Percentiles rank a stretch among this genome's conserved stretches.
These are phyloP conservation scores for Penicillium sclerotigenum DNA, from an alignment of 2,329 filamentous ascomycete genomes.

Conservation along the genomic window DNA sequence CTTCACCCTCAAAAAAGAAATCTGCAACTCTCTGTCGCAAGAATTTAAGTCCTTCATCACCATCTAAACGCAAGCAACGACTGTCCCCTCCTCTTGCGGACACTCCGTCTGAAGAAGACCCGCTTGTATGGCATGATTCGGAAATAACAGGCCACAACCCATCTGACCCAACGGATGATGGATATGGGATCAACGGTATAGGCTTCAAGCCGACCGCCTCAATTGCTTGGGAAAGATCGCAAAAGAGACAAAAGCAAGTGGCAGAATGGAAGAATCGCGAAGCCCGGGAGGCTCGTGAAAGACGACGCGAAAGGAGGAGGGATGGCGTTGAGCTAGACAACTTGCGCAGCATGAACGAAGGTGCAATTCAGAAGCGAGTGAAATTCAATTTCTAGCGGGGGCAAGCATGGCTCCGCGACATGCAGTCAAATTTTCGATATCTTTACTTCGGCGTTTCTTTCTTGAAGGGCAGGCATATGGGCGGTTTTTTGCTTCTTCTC, in stretches of 20 bases:
- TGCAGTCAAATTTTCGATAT: neutral
- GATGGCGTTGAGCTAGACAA: constrained; percentile 27
- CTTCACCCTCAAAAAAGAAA: constrained; percentile 20
- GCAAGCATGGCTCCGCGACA: neutral
- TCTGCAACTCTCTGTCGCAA: constrained; percentile 24
- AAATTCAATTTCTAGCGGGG: constrained; percentile 37
- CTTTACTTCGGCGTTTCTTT: constrained; percentile 1
- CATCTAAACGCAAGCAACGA: constrained; percentile 28
- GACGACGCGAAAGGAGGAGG: constrained; percentile 52
- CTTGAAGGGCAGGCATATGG: neutral
- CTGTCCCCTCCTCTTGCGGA: constrained; percentile 35
- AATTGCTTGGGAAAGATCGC: constrained; percentile 55
- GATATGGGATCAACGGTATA: constrained; percentile 62
- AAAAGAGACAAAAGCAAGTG: constrained; percentile 57
- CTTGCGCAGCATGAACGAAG: constrained; percentile 27
- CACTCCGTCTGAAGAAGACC: constrained; percentile 29
- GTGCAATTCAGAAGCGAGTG: constrained; percentile 39
- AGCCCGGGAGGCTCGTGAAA: constrained; percentile 57
- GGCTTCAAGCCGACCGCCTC: constrained; percentile 61
- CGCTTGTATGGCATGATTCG: constrained; percentile 54
- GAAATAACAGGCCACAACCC: constrained; percentile 62
- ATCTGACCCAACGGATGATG: constrained; percentile 58
- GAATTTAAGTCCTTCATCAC: constrained; percentile 18
- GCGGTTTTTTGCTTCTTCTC: constrained; percentile 4
- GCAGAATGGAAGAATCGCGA: constrained; percentile 59